A percentile compares a stretch with the other conserved stretches of the same genome.
phyloP scores from a whole-genome alignment of 1,284 basidiomycete species.

The Irpex rosettiformis region DNA sequence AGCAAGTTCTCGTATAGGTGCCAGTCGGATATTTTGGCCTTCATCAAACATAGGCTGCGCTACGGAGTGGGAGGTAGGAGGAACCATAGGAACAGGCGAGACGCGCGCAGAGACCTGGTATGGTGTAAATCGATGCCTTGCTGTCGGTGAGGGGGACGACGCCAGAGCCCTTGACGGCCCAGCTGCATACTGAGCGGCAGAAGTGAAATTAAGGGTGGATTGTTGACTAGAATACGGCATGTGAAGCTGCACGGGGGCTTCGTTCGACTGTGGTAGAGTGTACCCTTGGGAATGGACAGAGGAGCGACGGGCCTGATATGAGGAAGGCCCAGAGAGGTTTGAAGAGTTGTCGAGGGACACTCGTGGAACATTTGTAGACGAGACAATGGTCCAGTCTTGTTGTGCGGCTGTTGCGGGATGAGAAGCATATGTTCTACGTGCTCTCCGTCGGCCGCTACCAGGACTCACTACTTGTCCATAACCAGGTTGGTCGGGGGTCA shows the following conservation, averaged over 20 bases:
- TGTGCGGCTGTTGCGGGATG: conserved; percentile 18
- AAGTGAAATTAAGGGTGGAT: conserved; percentile 11
- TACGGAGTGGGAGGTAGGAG: conserved; percentile 33
- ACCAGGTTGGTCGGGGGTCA: conserved; percentile 78
- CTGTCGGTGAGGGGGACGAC: conserved; percentile 4
- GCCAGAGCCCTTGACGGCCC: neutral
- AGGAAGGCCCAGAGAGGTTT: conserved; percentile 1
- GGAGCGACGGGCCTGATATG: neutral
- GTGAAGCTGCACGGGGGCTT: conserved; percentile 25
- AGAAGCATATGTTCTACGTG: conserved; percentile 42
- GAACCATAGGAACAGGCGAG: conserved; percentile 2
- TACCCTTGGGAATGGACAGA: neutral
- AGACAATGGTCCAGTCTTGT: conserved; percentile 26
- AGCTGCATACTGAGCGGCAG: conserved; percentile 1
- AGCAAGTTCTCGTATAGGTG: conserved; percentile 7
- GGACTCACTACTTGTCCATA: conserved; percentile 75
- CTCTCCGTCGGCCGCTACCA: conserved; percentile 57
- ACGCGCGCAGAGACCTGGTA: conserved; percentile 33
- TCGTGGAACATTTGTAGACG: conserved; percentile 9
- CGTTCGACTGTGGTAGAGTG: neutral
- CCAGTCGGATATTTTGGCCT: conserved; percentile 8
- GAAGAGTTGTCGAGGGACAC: neutral
- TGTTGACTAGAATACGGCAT: conserved; percentile 25
- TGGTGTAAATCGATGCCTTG: conserved; percentile 36
- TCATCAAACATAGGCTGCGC: conserved; percentile 37